Evolutionary conservation across 2,329 filamentous ascomycete genomes (phyloP), one percentile per base, ranked within the genome.

Genomic region (Diplocarpon rosae): DNA sequence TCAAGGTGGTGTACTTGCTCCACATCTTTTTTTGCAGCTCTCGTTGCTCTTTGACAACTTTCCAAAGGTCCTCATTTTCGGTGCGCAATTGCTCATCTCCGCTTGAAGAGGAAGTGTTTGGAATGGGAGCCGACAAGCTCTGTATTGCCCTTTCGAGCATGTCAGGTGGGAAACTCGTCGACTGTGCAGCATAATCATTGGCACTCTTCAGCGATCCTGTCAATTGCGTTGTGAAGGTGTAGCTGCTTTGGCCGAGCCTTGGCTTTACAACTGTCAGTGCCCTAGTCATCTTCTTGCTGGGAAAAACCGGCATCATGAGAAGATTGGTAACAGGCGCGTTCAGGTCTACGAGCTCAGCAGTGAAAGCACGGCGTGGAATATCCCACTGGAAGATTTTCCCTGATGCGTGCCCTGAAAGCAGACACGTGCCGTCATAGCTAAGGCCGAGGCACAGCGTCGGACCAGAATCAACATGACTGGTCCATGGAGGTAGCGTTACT

Each of bases 271-370:
- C 72, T 1, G 72, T 73, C 16, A 75, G 64, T 13, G 73, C 69
- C 53, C 76, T 72, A 14, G 71, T 72, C 51, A 59, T 56, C 51
- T 24, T 65, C 61, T 39, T 47, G 56, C 70, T 67, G 66, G 62
- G 64, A 20, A 73, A 69, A 0, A 85, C 78, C 9, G 78, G 73
- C 24, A 86, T 68, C 63, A 92, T 84, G n/a, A 71, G 61, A 17
- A 96, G 59, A 55, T 93, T 95, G 10, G 85, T 92, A 29, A 95
- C 79, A 14, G 87, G 79, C 3, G 86, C 83, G 43, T 87, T 87
- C 46, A 93, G 72, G 45, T 62, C 59, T 17, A 49, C 50, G 42
- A 60, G 37, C 42, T 62, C 59, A 24, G 49, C 51, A 17, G 53
- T 41, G 37, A 55, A 59, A 16, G 49, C 45, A 35, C 56, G 48